Evolutionary conservation across 2,329 filamentous ascomycete genomes (phyloP).

Genomic region (Teratosphaeria zuluensis): DNA sequence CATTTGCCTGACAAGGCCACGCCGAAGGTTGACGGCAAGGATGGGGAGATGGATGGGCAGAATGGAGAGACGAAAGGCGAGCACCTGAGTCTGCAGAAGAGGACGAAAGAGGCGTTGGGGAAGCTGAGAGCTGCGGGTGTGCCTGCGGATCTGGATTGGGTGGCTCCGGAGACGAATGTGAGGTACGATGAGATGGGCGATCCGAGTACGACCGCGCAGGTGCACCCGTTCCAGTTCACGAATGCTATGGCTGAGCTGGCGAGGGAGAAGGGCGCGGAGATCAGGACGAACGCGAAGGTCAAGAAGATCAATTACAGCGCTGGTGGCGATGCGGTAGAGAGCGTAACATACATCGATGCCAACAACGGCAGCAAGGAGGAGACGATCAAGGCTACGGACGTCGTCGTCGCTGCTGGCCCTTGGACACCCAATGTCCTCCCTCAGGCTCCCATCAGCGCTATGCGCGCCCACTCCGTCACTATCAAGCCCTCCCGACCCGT

Average conservation of each 20-base stretch:
- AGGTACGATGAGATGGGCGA: conserved; percentile 79
- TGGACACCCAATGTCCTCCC: conserved; percentile 49
- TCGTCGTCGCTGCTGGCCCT: conserved; percentile 52
- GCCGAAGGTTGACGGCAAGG: conserved; percentile 3
- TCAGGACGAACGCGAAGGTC: conserved; percentile 57
- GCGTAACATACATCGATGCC: conserved; percentile 39
- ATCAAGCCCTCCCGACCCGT: conserved; percentile 51
- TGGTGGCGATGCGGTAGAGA: conserved; percentile 42
- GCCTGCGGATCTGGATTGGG: conserved; percentile 76
- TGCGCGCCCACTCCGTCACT: conserved; percentile 55
- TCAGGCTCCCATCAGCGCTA: conserved; percentile 46
- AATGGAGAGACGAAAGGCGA: conserved; percentile 11
- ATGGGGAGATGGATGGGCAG: conserved; percentile 22
- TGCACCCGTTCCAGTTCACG: conserved; percentile 87
- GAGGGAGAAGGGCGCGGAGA: conserved; percentile 45
- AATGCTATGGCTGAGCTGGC: conserved; percentile 72
- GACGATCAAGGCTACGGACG: conserved; percentile 46
- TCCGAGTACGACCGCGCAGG: conserved; percentile 74
- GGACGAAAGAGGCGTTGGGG: conserved; percentile 39
- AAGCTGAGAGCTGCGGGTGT: conserved; percentile 50
- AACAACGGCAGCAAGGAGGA: conserved; percentile 38
- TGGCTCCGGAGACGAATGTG: conserved; percentile 56
- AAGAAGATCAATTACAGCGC: conserved; percentile 52
- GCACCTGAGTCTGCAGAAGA: conserved; percentile 47
- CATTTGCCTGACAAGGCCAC: conserved; percentile 17